phyloP scores from a whole-genome alignment of 2,329 filamentous ascomycete genomes.

The Stagonosporopsis cucurbitacearum region DNA sequence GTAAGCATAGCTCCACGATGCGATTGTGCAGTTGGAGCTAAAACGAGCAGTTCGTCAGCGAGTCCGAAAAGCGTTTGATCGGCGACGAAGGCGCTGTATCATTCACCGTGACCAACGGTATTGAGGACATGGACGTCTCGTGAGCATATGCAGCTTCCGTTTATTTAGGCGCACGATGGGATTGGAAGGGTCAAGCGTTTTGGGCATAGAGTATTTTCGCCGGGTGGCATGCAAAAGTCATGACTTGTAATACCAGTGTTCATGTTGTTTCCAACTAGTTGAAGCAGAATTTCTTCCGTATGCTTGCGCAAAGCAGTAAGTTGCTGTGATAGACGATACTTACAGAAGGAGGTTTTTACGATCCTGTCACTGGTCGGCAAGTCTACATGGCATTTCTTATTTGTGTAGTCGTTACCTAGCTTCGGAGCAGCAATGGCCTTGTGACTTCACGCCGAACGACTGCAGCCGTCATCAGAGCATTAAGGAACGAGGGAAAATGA shows the following conservation, averaged over 20 bases:
- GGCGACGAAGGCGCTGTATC: slow-evolving; percentile 83
- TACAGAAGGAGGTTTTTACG: background rate
- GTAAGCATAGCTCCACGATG: slow-evolving; percentile 28
- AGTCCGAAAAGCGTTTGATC: slow-evolving; percentile 92
- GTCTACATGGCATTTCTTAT: background rate
- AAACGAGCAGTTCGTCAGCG: slow-evolving; percentile 70
- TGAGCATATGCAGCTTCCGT: slow-evolving; percentile 36
- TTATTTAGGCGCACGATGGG: slow-evolving; percentile 30
- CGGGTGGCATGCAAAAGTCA: slow-evolving; percentile 13
- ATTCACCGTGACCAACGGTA: slow-evolving; percentile 63
- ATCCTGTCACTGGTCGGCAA: slow-evolving; percentile 3
- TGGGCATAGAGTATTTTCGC: slow-evolving; percentile 21
- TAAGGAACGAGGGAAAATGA: background rate
- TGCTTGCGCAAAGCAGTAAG: background rate
- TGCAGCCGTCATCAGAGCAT: background rate
- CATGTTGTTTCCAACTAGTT: background rate
- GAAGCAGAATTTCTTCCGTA: background rate
- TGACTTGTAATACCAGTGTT: slow-evolving; percentile 11
- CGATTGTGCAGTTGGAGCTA: slow-evolving; percentile 17
- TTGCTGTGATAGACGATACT: background rate
- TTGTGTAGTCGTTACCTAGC: background rate
- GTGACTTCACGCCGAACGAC: background rate
- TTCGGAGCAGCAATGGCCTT: background rate
- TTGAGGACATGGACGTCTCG: slow-evolving; percentile 73
- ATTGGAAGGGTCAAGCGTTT: slow-evolving; percentile 31